Evolutionary conservation across 108 stramenopile genomes (phyloP).

Genomic region (Pseudonitzschia pungens): DNA sequence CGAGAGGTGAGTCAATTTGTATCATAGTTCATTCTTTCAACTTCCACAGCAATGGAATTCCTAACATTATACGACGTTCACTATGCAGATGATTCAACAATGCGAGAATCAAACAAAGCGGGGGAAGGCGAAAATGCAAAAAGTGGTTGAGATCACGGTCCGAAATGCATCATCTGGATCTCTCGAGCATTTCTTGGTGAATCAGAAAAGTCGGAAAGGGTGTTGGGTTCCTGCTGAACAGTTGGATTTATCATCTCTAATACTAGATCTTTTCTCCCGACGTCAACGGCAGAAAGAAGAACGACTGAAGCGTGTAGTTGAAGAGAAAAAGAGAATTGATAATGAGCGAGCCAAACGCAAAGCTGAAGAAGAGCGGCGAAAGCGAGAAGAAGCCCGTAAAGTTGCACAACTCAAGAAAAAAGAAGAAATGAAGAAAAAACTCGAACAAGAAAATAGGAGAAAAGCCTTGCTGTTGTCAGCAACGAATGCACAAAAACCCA

Average conservation of each 20-base stretch:
- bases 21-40: constrained; percentile 13
- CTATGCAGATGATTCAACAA: constrained; percentile 28
- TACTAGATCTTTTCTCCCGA: constrained; percentile 33
- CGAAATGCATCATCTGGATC: constrained; percentile 51
- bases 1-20: constrained; percentile 38
- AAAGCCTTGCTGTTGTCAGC: background rate
- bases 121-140: constrained; percentile 33
- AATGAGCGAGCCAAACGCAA: background rate
- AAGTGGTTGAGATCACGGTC: constrained; percentile 43
- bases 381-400: constrained; percentile 7
- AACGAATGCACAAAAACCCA: background rate
- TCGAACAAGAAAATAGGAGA: constrained; percentile 5
- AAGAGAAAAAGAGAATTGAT: constrained; percentile 9
- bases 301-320: background rate
- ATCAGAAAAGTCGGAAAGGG: constrained; percentile 43
- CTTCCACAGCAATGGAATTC: background rate
- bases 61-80: constrained; percentile 12
- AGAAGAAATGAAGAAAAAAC: constrained; percentile 13
- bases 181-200: constrained; percentile 59
- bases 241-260: constrained; percentile 49
- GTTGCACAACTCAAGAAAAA: constrained; percentile 4
- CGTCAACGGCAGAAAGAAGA: constrained; percentile 13
- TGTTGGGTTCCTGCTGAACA: constrained; percentile 52
- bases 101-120: constrained; percentile 37
- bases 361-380: constrained; percentile 17